Conservation (phyloP, 306 rosid genomes). For the Citrullus colocynthis region DNA sequence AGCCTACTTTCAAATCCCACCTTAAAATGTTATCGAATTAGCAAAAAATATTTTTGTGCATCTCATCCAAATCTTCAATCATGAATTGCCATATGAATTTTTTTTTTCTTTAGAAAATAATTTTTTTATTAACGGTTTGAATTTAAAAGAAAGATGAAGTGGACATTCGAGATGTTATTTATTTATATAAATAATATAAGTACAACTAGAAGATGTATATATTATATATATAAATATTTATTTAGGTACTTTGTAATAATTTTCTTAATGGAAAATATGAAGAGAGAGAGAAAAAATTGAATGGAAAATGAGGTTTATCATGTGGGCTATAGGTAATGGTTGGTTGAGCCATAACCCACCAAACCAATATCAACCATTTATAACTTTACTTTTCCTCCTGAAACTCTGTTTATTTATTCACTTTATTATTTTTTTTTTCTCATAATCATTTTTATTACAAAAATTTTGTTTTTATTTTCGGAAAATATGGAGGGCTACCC, state of each 20-base stretch:
- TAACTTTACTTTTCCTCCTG: slow-evolving; percentile 9
- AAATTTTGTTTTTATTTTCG: background rate
- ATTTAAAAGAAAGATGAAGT: no score
- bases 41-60: no score
- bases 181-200: no score
- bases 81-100: no score
- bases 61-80: no score
- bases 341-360: slow-evolving; percentile 56
- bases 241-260: background rate
- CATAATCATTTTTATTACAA: background rate
- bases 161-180: no score
- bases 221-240: background rate
- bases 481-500: background rate
- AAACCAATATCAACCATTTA: slow-evolving; percentile 19
- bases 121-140: no score
- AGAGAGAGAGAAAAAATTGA: background rate
- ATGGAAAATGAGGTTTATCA: slow-evolving; percentile 21
- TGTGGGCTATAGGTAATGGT: slow-evolving; percentile 41
- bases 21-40: no score
- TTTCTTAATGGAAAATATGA: background rate
- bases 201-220: no score
- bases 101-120: no score
- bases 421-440: background rate
- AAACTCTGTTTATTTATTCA: background rate
- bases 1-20: no score